Evolutionary conservation across 352 stramenopile genomes (phyloP).

Genomic region (Phytophthora crassamura): DNA sequence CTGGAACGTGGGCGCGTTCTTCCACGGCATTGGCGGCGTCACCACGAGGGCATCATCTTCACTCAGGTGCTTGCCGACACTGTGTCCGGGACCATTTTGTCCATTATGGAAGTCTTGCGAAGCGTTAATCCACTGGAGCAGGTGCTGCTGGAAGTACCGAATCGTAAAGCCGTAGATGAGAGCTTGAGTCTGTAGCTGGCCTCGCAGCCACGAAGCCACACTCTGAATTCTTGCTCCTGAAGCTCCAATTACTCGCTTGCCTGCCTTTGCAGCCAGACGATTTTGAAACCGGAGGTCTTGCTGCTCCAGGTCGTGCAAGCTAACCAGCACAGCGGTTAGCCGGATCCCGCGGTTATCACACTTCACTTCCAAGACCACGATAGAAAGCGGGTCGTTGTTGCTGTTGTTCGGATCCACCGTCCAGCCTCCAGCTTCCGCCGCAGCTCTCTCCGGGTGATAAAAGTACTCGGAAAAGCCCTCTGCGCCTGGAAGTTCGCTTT

Average conservation of each 20-base stretch:
- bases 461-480: conserved; percentile 80
- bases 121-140: conserved; percentile 64
- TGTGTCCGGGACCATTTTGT: conserved; percentile 14
- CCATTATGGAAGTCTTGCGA: conserved; percentile 37
- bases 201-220: conserved; percentile 57
- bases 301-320: conserved; percentile 65
- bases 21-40: conserved; percentile 31
- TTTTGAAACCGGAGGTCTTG: conserved; percentile 71
- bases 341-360: conserved; percentile 78
- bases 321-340: conserved; percentile 67
- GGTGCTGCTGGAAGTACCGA: conserved; percentile 74
- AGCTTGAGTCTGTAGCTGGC: conserved; percentile 57
- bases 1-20: conserved; percentile 60
- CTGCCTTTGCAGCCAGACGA: conserved; percentile 24
- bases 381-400: conserved; percentile 24
- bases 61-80: conserved; percentile 25
- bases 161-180: conserved; percentile 84
- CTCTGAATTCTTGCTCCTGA: conserved; percentile 54
- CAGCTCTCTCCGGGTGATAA: conserved; percentile 55
- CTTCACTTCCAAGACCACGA: conserved; percentile 76
- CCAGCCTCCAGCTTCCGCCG: conserved; percentile 33
- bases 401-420: conserved; percentile 8
- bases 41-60: conserved; percentile 27
- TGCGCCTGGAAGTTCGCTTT: conserved; percentile 40
- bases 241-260: conserved; percentile 7